A percentile compares a stretch with the other conserved stretches of the same genome.
Evolutionary conservation across 2,329 filamentous ascomycete genomes (phyloP).

Genomic region (Aspergillus versicolor): DNA sequence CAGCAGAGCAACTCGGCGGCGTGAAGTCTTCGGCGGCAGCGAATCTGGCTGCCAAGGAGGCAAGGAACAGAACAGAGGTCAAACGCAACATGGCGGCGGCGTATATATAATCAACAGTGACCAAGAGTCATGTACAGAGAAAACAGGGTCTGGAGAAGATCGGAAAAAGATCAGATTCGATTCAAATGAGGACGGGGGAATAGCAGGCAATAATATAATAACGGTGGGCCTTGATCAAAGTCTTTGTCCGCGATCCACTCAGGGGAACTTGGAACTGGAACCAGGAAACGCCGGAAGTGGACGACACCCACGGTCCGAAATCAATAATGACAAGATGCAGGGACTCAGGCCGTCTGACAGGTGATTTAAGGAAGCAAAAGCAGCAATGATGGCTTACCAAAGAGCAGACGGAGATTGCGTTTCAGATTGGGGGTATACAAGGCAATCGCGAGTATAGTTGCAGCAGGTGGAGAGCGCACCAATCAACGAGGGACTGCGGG

Average conservation of each 20-base stretch:
- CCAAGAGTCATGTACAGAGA: slow-evolving; percentile 22
- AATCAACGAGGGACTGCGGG: slow-evolving; percentile 19
- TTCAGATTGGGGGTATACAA: slow-evolving; percentile 8
- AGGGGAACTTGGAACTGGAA: slow-evolving; percentile 1
- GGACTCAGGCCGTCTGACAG: not conserved
- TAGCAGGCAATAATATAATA: not conserved
- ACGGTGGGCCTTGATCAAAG: not conserved
- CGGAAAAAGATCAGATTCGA: slow-evolving; percentile 5
- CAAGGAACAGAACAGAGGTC: slow-evolving; percentile 31
- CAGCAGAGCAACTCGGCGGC: slow-evolving; percentile 37
- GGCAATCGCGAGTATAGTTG: not conserved
- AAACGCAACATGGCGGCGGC: slow-evolving; percentile 37
- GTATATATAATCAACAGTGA: slow-evolving; percentile 14
- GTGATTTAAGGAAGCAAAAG: not conserved
- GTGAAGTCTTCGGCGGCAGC: slow-evolving; percentile 25
- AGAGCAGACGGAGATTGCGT: slow-evolving; percentile 2
- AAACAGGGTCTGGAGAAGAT: slow-evolving; percentile 11
- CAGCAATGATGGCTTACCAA: slow-evolving; percentile 5
- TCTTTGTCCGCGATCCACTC: slow-evolving; percentile 3
- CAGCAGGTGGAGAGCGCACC: slow-evolving; percentile 7
- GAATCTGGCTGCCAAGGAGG: slow-evolving; percentile 33
- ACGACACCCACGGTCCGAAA: not conserved
- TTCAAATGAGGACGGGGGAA: slow-evolving; percentile 1
- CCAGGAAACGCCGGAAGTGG: not conserved
- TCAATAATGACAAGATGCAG: not conserved